Evolutionary conservation across 371 early-diverging fungal genomes (phyloP).

Genomic region (Mucor sp.): DNA sequence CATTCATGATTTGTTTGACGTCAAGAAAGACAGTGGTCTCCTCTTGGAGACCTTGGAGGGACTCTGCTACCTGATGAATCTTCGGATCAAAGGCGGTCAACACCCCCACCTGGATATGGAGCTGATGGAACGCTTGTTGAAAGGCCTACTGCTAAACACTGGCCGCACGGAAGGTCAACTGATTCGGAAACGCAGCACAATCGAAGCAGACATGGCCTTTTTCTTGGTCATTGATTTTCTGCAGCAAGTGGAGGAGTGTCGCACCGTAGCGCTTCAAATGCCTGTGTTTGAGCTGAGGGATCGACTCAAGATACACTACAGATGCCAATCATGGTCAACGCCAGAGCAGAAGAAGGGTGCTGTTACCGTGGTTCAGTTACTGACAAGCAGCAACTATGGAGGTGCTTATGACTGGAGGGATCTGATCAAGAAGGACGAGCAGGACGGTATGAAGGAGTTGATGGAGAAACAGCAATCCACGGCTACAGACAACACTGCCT

Average conservation of each 20-base stretch:
- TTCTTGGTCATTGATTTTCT: constrained; percentile 6
- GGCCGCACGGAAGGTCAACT: not conserved
- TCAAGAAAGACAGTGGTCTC: not conserved
- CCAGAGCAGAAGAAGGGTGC: constrained; percentile 62
- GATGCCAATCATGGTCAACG: constrained; percentile 69
- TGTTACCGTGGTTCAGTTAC: constrained; percentile 68
- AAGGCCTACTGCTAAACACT: not conserved
- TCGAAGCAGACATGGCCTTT: constrained; percentile 4
- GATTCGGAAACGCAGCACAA: not conserved
- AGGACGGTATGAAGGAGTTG: constrained; percentile 61
- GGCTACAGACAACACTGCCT: constrained; percentile 26
- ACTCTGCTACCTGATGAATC: not conserved
- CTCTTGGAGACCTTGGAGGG: not conserved
- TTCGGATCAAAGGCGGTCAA: not conserved
- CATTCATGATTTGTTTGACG: not conserved
- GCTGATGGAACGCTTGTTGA: not conserved
- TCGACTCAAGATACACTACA: constrained; percentile 72
- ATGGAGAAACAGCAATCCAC: not conserved
- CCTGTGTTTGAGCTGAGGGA: constrained; percentile 78
- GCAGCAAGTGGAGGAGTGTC: constrained; percentile 45
- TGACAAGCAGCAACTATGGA: constrained; percentile 28
- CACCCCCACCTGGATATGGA: not conserved
- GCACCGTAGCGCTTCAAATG: constrained; percentile 72
- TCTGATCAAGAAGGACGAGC: constrained; percentile 73
- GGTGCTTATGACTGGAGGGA: constrained; percentile 85